Conservation (phyloP, 768 basidiomycete species). For the Mycena amicta region DNA sequence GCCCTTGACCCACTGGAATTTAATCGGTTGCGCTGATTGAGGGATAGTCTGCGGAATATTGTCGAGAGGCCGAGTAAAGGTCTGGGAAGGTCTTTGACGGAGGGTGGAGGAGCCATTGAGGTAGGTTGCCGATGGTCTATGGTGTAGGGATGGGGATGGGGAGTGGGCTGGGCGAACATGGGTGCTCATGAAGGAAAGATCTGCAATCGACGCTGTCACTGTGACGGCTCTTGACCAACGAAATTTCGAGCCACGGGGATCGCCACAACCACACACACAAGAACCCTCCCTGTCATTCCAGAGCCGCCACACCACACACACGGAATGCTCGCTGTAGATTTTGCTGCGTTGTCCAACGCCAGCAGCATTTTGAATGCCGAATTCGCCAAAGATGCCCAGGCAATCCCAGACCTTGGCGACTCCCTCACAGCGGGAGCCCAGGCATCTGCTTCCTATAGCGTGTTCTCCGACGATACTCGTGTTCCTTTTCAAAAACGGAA, state of each 20-base stretch:
- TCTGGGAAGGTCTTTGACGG: too few relatives aligned
- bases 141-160: background rate
- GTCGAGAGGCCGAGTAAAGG: background rate
- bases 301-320: too few relatives aligned
- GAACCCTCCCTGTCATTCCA: too few relatives aligned
- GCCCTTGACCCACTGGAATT: conserved; percentile 89
- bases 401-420: conserved; percentile 77
- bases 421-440: conserved; percentile 63
- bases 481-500: conserved; percentile 81
- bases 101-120: background rate
- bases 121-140: background rate
- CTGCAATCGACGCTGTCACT: background rate
- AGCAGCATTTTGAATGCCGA: conserved; percentile 69
- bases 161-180: background rate
- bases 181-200: background rate
- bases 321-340: conserved; percentile 50
- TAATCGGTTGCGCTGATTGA: background rate
- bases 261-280: too few relatives aligned
- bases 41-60: background rate
- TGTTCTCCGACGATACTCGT: conserved; percentile 76
- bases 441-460: conserved; percentile 76
- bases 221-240: too few relatives aligned
- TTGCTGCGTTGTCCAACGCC: conserved; percentile 64
- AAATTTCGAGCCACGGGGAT: too few relatives aligned
- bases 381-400: conserved; percentile 71